Evolutionary conservation across 805 yeast genomes (phyloP).

Genomic region (Myxozyma neglecta): DNA sequence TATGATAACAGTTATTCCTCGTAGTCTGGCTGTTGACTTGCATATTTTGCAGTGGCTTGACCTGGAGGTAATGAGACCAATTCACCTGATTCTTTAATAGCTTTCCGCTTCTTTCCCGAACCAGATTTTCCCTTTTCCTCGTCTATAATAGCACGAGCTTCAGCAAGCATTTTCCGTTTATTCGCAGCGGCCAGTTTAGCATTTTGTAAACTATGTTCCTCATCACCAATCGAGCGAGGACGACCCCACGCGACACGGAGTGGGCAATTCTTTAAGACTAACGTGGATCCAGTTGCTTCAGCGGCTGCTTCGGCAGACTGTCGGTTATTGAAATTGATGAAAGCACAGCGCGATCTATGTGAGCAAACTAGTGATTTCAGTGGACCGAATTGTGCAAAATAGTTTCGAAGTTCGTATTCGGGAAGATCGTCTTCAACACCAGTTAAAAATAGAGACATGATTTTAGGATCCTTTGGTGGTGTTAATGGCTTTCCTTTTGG

Average conservation of each 20-base stretch:
- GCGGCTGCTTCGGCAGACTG: slow-evolving; percentile 53
- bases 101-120: too few relatives aligned
- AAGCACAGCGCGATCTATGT: slow-evolving; percentile 66
- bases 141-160: slow-evolving; percentile 15
- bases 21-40: slow-evolving; percentile 25
- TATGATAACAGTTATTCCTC: slow-evolving; percentile 10
- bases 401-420: slow-evolving; percentile 57
- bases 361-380: slow-evolving; percentile 52
- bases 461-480: slow-evolving; percentile 45
- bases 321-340: slow-evolving; percentile 53
- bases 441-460: slow-evolving; percentile 68
- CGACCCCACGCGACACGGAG: slow-evolving; percentile 35
- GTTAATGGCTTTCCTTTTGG: slow-evolving; percentile 48
- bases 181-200: slow-evolving; percentile 27
- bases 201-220: slow-evolving; percentile 19
- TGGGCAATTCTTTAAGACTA: slow-evolving; percentile 31
- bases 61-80: slow-evolving; percentile 24
- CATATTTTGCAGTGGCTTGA: slow-evolving; percentile 15
- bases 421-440: slow-evolving; percentile 71
- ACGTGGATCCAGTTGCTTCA: slow-evolving; percentile 22
- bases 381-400: slow-evolving; percentile 50
- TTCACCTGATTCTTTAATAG: background rate
- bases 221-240: slow-evolving; percentile 34
- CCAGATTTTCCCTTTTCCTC: background rate
- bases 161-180: slow-evolving; percentile 23